These are phyloP conservation scores for Vachellia collinsii DNA, from an alignment of 306 rosid species.

Conservation along the genomic window DNA sequence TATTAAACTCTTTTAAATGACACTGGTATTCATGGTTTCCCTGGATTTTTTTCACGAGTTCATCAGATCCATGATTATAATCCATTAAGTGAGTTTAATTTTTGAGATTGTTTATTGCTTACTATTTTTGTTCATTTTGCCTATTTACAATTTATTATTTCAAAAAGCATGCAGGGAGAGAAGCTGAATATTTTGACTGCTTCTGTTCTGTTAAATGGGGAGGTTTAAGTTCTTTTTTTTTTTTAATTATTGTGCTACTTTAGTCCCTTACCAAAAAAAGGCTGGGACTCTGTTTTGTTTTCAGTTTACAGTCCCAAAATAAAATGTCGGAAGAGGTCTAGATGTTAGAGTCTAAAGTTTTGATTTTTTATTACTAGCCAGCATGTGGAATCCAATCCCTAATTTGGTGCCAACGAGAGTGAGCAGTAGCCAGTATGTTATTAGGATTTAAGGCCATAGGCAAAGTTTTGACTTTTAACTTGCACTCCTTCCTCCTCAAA, in stretches of 20 bases:
- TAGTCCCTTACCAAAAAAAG: not conserved
- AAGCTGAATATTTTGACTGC: not conserved
- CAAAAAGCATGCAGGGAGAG: not conserved
- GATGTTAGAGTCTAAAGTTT: not conserved
- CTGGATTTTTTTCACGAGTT: conserved; percentile 24
- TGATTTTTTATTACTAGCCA: not conserved
- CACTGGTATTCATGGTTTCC: not conserved
- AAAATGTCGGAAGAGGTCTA: no score
- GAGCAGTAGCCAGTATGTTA: not conserved
- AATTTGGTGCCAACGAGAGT: not conserved
- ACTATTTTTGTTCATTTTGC: not conserved
- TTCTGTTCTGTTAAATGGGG: not conserved
- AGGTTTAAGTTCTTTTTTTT: not conserved
- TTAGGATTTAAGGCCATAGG: not conserved
- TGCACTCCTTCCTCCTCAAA: not conserved
- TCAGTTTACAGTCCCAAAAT: not conserved
- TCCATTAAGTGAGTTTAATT: not conserved
- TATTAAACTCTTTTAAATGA: not conserved
- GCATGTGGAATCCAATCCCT: not conserved
- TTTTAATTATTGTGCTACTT: not conserved
- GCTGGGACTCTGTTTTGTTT: not conserved
- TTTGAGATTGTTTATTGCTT: not conserved
- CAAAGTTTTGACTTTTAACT: not conserved
- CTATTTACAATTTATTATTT: not conserved
- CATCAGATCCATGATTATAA: not conserved